Evolutionary conservation across 208 protist species (phyloP), one percentile per base, ranked within the genome.

Genomic region (Trypanosoma avium): DNA sequence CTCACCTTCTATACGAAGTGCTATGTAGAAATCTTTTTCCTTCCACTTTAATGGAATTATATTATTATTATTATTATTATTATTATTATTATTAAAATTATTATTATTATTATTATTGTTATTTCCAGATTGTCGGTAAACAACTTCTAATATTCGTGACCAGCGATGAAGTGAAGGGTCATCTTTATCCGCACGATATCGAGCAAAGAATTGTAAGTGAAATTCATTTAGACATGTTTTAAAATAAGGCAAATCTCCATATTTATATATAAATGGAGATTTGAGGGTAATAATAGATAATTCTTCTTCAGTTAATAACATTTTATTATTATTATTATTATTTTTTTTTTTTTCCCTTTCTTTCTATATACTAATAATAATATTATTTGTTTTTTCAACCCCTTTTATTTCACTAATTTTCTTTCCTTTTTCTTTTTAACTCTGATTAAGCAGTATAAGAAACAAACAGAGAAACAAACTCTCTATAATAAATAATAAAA

Each of bases 131-230:
- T 57, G 42, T 10, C 56, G 48, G 17, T 45, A 12, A 26, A 64
- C 40, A 3, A 73, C 70, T 38, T 64, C 21, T 13, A 77, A 50
- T 33, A 92, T 56, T 6, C 81, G 78, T 13, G 81, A 88, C 82
- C 85, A 92, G 12, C 68, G 62, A 66, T 88, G 79, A 60, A 81
- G 70, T 38, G 63, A 65, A 29, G 72, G 74, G 58, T 87, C 70
- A 42, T 66, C 64, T 53, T 72, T 65, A 43, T 38, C 70, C 46
- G 32, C 36, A 26, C 81, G 81, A 42, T 86, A 92, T 43, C 85
- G 85, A 12, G 84, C 74, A 58, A 86, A 92, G 61, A 84, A 92
- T 26, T 80, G 82, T 6, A 86, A 64, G 6, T 79, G 52, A 56
- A 73, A 70, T 22, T 79, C 67, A 67, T 84, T 88, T n/a, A 92